Evolutionary conservation across 2,329 filamentous ascomycete genomes (phyloP).

Genomic region (Colletotrichum echinochloae): DNA sequence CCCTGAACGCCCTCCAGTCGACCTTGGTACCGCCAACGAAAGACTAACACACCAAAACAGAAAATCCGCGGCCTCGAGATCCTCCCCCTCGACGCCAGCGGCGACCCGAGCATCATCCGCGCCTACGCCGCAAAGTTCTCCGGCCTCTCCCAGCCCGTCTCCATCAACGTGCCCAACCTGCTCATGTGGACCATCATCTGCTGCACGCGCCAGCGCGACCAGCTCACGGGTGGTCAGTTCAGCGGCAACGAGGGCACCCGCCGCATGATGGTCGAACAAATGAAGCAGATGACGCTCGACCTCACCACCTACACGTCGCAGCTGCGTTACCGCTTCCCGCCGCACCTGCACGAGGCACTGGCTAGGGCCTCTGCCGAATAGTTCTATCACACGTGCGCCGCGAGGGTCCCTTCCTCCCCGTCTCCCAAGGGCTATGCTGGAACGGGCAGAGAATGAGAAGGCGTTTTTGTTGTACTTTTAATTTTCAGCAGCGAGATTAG

Average conservation of each 20-base stretch:
- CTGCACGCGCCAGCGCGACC: constrained; percentile 82
- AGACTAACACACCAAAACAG: constrained; percentile 54
- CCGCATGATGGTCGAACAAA: constrained; percentile 73
- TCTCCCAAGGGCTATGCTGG: not conserved
- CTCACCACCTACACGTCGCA: constrained; percentile 94
- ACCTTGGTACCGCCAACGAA: not conserved
- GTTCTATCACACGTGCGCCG: constrained; percentile 11
- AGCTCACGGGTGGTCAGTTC: constrained; percentile 77
- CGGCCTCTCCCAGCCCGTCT: constrained; percentile 80
- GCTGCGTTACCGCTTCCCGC: constrained; percentile 90
- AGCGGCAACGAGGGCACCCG: constrained; percentile 77
- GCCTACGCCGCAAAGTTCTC: constrained; percentile 85
- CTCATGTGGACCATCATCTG: constrained; percentile 94
- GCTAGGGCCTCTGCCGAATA: constrained; percentile 82
- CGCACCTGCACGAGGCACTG: constrained; percentile 87
- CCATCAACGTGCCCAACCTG: constrained; percentile 89
- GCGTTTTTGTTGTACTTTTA: not conserved
- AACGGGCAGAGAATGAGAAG: not conserved
- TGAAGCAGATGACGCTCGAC: constrained; percentile 87
- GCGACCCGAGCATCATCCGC: constrained; percentile 84
- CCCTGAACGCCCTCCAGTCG: not conserved
- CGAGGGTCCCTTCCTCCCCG: not conserved
- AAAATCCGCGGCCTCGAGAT: constrained; percentile 81
- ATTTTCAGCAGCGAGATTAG: not conserved
- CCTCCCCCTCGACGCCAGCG: constrained; percentile 80